Evolutionary conservation across 441 rosid genomes (phyloP).

Genomic region (Croton setiger): DNA sequence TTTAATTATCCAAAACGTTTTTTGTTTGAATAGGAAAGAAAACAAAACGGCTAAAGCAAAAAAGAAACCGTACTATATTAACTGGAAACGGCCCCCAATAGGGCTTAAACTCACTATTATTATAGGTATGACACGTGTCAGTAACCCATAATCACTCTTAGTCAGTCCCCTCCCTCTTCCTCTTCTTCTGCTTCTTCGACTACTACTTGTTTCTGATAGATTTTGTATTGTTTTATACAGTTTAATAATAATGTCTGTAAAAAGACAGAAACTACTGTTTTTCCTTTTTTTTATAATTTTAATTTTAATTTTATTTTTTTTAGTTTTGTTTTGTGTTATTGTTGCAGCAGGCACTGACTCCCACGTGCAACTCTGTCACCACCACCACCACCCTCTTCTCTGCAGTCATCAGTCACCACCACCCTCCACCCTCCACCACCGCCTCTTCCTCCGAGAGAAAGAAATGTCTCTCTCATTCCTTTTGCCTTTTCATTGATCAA

Average conservation of each 20-base stretch:
- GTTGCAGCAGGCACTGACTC: conserved; percentile 37
- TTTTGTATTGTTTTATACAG: not conserved
- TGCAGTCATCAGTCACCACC: not conserved
- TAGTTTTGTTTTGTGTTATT: not conserved
- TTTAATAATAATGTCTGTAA: not conserved
- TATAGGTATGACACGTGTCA: conserved; percentile 21
- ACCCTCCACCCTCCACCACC: conserved; percentile 4
- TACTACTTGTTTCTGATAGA: not conserved
- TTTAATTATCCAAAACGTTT: no score
- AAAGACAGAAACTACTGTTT: conserved; percentile 5
- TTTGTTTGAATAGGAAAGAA: no score
- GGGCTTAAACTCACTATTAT: no score
- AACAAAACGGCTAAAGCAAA: no score
- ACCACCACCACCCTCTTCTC: not conserved
- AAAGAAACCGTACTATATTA: no score
- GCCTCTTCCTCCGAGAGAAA: not conserved
- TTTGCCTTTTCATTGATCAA: conserved; percentile 32
- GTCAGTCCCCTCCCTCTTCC: conserved; percentile 3
- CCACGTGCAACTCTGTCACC: conserved; percentile 33
- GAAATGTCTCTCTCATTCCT: conserved; percentile 37
- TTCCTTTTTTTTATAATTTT: not conserved
- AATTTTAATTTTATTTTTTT: not conserved
- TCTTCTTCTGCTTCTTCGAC: no score
- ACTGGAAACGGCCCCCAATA: no score
- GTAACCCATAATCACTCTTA: conserved; percentile 13